Base-by-base conservation (phyloP, 305 asterid species). In the Plantago rigida region DNA sequence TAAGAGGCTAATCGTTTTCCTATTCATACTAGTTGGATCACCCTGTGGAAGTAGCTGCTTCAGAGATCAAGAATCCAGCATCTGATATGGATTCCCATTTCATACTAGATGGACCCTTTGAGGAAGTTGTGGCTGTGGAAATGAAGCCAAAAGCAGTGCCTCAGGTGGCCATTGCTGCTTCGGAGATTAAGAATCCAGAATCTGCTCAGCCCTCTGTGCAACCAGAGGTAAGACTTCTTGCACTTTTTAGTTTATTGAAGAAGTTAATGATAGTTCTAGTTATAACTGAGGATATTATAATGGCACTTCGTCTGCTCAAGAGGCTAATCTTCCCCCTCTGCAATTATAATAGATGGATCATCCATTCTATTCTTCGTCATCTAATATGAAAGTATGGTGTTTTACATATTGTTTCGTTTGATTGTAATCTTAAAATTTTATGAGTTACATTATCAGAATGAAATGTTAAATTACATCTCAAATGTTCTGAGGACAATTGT, bases 191-290 rank as follows among this genome's bases (percentile, higher is more conserved):
- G 44, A 8, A 6, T 5, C 10, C 44, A 36, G 44, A 8, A 1
- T 53, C 59, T 53, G 19, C 75, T 60, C 73, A 75, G 65, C 69
- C 73, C 54, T 72, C 79, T 9, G 44, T 64, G 41, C 55, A 79
- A 64, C 78, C 58, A 67, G 86, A 89, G 97, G 97, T 88, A 63
- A 71, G 62, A 47, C 68, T 59, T 66, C 17, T 54, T 13, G 42
- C 58, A 58, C 62, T 28, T 28, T 36, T 36, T 36, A 8, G 44
- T 36, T 8, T 7, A 36, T 36, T 1, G 10, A 31, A 36, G 1
- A 36, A 36, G 10, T 36, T 2, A 51, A 22, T 8, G 10, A 26
- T 52, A 6, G 44, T 52, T 52, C 5, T 39, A 53, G 44, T 26
- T 53, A n/a, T 14, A 53, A 53, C 59, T 28, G 22, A 28, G 6